These are phyloP conservation scores for Rhodomyrtus tomentosa DNA, from an alignment of 345 rosid species.

Conservation along the genomic window DNA sequence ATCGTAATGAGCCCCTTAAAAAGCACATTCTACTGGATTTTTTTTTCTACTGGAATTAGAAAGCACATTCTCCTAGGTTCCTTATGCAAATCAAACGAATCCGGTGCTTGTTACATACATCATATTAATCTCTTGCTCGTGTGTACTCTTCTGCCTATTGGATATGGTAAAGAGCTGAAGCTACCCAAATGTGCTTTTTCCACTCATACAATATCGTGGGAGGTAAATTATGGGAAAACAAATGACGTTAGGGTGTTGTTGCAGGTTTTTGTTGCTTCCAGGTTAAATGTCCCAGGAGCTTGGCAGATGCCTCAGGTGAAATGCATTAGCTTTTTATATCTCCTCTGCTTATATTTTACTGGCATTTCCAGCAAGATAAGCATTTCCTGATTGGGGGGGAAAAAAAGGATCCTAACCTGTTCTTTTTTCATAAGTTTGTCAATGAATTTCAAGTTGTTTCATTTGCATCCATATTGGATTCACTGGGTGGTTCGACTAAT, in stretches of 20 bases:
- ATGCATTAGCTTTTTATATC: not conserved
- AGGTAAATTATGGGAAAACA: not conserved
- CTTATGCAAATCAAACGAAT: not conserved
- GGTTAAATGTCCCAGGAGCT: slow-evolving; percentile 98
- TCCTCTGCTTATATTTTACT: not conserved
- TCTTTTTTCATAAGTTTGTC: not conserved
- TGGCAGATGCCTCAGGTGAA: slow-evolving; percentile 99
- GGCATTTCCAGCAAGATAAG: not conserved
- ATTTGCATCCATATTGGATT: not conserved
- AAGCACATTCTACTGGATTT: not conserved
- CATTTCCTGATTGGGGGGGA: not conserved
- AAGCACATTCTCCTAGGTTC: not conserved
- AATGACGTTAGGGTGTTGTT: not conserved
- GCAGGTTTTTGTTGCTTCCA: slow-evolving; percentile 93
- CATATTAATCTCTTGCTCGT: not conserved
- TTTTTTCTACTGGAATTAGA: not conserved
- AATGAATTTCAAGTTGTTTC: not conserved
- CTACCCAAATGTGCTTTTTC: not conserved
- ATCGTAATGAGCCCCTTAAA: not conserved
- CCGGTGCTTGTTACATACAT: not conserved
- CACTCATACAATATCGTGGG: not conserved
- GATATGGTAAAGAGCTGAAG: not conserved
- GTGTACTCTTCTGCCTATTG: not conserved
- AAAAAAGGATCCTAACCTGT: not conserved
- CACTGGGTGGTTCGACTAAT: not conserved